Percentiles rank a stretch among this genome's conserved stretches.
phyloP scores from a whole-genome alignment of 2,329 filamentous ascomycete species.

The Botrytis pseudocinerea region DNA sequence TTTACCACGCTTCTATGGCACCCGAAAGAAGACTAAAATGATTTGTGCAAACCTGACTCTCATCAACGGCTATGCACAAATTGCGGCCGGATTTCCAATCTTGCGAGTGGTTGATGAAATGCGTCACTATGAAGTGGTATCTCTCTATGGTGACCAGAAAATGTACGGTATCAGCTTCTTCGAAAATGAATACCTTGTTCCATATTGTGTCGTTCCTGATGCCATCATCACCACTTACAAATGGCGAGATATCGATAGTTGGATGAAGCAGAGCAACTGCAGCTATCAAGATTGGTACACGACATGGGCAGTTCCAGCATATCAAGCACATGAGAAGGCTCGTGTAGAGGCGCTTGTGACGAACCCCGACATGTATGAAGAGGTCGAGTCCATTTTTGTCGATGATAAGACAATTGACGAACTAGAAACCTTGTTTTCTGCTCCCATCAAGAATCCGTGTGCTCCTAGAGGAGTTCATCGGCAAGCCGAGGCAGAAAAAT shows the following conservation, averaged over 20 bases:
- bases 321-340: neutral
- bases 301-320: neutral
- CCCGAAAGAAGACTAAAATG: slow-evolving; percentile 1
- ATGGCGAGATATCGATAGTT: neutral
- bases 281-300: neutral
- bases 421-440: neutral
- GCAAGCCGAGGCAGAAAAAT: neutral
- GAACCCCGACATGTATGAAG: neutral
- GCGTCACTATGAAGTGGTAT: neutral
- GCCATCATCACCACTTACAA: neutral
- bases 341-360: neutral
- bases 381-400: neutral
- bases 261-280: neutral
- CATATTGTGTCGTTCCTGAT: neutral
- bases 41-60: neutral
- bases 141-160: neutral
- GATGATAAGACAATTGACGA: neutral
- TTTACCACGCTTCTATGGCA: neutral
- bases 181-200: neutral
- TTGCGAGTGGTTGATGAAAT: neutral
- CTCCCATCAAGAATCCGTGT: neutral
- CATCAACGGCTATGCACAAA: slow-evolving; percentile 3
- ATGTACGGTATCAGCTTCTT: neutral
- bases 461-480: neutral
- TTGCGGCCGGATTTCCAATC: neutral